These are phyloP conservation scores for Umbilicus rupestris DNA, from an alignment of 164 flowering plant species.

Conservation along the genomic window DNA sequence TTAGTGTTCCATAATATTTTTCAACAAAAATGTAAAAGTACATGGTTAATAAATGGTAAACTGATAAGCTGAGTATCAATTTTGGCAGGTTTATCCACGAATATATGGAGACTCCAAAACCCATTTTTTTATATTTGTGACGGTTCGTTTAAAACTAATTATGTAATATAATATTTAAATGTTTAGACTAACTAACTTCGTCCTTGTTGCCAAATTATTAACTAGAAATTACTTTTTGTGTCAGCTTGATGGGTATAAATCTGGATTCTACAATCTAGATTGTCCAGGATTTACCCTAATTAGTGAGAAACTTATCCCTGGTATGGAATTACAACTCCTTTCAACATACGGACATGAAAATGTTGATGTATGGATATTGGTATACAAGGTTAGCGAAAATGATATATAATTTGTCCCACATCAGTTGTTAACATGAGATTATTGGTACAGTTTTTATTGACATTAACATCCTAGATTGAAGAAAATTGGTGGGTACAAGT, in stretches of 20 bases:
- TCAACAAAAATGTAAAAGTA: not conserved
- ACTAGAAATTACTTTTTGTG: too few species aligned
- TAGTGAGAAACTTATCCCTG: constrained; percentile 14
- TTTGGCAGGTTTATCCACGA: constrained; percentile 17
- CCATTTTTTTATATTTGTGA: constrained; percentile 18
- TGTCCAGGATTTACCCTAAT: constrained; percentile 23
- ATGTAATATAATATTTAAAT: not conserved
- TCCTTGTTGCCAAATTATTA: not conserved
- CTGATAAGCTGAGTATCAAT: not conserved
- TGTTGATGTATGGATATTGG: constrained; percentile 2
- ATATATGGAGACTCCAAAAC: constrained; percentile 12
- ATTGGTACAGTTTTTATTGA: not conserved
- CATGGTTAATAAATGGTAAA: not conserved
- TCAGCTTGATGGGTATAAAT: constrained; percentile 17
- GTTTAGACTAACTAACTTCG: not conserved
- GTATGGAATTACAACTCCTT: constrained; percentile 12
- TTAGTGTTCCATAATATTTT: not conserved
- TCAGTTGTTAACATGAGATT: not conserved
- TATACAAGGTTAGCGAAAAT: constrained; percentile 13
- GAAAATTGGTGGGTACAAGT: constrained; percentile 16
- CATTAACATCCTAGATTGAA: not conserved
- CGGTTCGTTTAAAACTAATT: constrained; percentile 11
- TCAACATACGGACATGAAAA: constrained; percentile 9
- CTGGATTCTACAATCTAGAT: constrained; percentile 17
- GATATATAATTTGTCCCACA: not conserved